These are phyloP conservation scores for Taphrina deformans DNA, from an alignment of 1,139 yeast genomes.

Conservation along the genomic window DNA sequence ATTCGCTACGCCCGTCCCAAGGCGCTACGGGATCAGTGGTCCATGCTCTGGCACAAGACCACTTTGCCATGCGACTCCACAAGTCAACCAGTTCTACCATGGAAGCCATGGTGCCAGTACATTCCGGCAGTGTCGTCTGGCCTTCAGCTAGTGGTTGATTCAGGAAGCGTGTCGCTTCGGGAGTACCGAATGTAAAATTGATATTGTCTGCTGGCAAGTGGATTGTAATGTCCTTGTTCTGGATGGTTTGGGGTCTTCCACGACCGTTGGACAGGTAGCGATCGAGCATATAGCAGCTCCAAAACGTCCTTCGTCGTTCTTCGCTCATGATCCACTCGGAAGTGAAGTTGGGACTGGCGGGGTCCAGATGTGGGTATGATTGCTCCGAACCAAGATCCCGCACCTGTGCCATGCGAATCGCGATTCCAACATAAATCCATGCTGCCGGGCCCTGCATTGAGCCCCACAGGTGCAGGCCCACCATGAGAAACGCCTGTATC, in stretches of 20 bases:
- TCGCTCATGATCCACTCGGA: constrained; percentile 32
- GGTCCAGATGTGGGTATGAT: constrained; percentile 18
- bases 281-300: constrained; percentile 30
- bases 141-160: constrained; percentile 19
- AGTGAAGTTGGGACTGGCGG: constrained; percentile 4
- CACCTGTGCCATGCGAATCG: constrained; percentile 31
- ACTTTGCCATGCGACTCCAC: constrained; percentile 31
- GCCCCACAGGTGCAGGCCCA: constrained; percentile 30
- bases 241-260: constrained; percentile 23
- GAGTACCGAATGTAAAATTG: constrained; percentile 30
- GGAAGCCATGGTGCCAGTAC: constrained; percentile 32
- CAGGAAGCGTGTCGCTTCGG: constrained; percentile 21
- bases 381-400: constrained; percentile 29
- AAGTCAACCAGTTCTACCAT: constrained; percentile 27
- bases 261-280: constrained; percentile 28
- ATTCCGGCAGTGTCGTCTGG: constrained; percentile 22
- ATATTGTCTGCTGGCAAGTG: constrained; percentile 27
- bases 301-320: constrained; percentile 22
- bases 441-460: constrained; percentile 31
- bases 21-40: constrained; percentile 20
- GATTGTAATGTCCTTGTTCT: constrained; percentile 24
- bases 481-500: constrained; percentile 26
- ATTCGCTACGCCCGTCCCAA: constrained; percentile 26
- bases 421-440: constrained; percentile 30
- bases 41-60: constrained; percentile 29